Conservation (phyloP, 257 asterid genomes). For the Fraxinus cuspidata region DNA sequence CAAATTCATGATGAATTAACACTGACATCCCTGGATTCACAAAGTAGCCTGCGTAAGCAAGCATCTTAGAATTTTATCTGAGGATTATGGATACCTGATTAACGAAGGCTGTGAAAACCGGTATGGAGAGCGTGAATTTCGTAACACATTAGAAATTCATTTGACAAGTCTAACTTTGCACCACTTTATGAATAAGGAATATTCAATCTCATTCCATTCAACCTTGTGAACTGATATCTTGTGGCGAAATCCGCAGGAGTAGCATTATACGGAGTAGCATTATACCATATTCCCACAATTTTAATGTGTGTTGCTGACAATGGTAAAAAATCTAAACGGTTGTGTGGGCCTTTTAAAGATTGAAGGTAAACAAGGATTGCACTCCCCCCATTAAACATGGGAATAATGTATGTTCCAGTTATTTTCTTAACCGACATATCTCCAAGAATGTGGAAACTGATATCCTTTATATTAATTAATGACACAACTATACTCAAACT, state of each 20-base stretch:
- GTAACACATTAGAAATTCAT: background rate
- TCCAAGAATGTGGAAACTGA: constrained; percentile 2
- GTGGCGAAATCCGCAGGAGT: background rate
- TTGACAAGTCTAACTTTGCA: background rate
- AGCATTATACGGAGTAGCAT: constrained; percentile 11
- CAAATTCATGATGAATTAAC: background rate
- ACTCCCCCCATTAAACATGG: background rate
- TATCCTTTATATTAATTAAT: background rate
- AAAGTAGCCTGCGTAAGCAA: background rate
- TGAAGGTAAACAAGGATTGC: background rate
- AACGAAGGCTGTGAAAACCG: constrained; percentile 12
- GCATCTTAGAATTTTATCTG: background rate
- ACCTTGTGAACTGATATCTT: background rate
- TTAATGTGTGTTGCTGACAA: background rate
- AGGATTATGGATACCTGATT: background rate
- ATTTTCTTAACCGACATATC: background rate
- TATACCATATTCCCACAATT: constrained; percentile 3
- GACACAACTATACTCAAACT: background rate
- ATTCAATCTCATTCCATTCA: background rate
- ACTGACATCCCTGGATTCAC: background rate
- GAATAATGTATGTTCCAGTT: background rate
- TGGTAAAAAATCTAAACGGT: constrained; percentile 13
- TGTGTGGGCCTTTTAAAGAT: background rate
- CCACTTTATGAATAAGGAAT: background rate
- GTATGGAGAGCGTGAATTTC: background rate